Evolutionary conservation across 345 rosid species (phyloP).

Genomic region (Eucalyptus urophylla): DNA sequence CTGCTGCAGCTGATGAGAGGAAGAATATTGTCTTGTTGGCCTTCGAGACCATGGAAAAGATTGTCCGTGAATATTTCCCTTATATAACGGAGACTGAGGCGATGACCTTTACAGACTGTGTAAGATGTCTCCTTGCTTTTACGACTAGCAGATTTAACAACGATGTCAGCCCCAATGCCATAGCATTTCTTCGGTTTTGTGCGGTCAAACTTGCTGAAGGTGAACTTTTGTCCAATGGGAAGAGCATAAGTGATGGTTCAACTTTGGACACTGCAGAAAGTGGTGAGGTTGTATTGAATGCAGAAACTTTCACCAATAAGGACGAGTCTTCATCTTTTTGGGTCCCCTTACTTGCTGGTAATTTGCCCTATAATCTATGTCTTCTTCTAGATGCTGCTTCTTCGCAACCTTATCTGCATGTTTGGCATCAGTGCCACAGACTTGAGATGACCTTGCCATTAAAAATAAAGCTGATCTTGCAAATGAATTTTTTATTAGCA

Average conservation of each 20-base stretch:
- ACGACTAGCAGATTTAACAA: constrained; percentile 77
- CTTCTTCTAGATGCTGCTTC: not conserved
- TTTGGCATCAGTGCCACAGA: not conserved
- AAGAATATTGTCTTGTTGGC: constrained; percentile 82
- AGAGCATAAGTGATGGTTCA: constrained; percentile 28
- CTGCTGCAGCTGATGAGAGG: constrained; percentile 86
- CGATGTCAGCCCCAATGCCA: constrained; percentile 94
- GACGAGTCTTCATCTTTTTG: constrained; percentile 87
- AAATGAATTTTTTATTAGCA: not conserved
- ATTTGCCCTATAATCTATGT: not conserved
- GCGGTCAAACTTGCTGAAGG: constrained; percentile 92
- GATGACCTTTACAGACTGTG: constrained; percentile 84
- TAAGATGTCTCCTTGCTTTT: constrained; percentile 86
- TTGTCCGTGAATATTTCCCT: constrained; percentile 87
- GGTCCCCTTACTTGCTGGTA: constrained; percentile 95
- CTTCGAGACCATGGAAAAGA: constrained; percentile 92
- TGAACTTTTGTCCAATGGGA: constrained; percentile 62
- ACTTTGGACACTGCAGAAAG: not conserved
- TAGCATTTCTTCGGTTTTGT: constrained; percentile 92
- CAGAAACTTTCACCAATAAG: constrained; percentile 19
- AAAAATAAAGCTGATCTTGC: not conserved
- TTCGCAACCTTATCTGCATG: not conserved
- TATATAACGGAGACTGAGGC: constrained; percentile 94
- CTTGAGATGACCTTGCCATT: not conserved
- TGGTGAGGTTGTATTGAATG: constrained; percentile 22